Evolutionary conservation across 2,329 filamentous ascomycete species (phyloP), one percentile per base, ranked within the genome.

Genomic region (Hansfordia pulvinata): DNA sequence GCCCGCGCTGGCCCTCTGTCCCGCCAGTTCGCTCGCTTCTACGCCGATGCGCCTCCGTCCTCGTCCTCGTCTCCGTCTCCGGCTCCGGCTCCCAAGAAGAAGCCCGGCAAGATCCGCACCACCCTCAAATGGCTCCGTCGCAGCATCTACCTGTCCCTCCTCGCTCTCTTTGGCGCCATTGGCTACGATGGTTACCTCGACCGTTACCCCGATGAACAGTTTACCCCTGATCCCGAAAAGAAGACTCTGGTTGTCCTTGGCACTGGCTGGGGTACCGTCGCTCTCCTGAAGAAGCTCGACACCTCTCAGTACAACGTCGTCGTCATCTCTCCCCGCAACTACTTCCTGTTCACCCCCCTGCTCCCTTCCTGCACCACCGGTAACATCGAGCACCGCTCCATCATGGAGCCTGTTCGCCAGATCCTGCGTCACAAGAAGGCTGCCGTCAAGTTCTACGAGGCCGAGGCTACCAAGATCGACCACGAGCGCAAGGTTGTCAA

Each of bases 271-370:
- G 90, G 62, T 42, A 84, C 88, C 22, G 84, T 98, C 46, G 92
- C 88, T 34, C 76, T 98, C 34, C 73, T 98, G 40, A 98, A 98
- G 73, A 94, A 93, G 54, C 81, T 98, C 56, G 86, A 98, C 51
- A 94, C 88, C 35, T 82, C 93, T 56, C 93, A 96, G 69, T 98
- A 96, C 73, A 96, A 98, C 55, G 88, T 96, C 55, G 58, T 96
- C 50, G 85, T 98, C 53, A 83, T 98, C 54, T 96, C 90, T 26
- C 90, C 90, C 29, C 83, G 90, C 52, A 98, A 98, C 64, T 98
- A 93, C 72, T 98, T 98, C 76, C 78, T 98, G 42, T 98, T 98
- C 69, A 98, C 90, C 17, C 90, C 90, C 33, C 75, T 98, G 32
- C 73, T 98, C 35, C 90, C 90, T 38, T 96, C 88, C 50, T 98